phyloP scores from a whole-genome alignment of 768 basidiomycete genomes.

The Trametes villosa region DNA sequence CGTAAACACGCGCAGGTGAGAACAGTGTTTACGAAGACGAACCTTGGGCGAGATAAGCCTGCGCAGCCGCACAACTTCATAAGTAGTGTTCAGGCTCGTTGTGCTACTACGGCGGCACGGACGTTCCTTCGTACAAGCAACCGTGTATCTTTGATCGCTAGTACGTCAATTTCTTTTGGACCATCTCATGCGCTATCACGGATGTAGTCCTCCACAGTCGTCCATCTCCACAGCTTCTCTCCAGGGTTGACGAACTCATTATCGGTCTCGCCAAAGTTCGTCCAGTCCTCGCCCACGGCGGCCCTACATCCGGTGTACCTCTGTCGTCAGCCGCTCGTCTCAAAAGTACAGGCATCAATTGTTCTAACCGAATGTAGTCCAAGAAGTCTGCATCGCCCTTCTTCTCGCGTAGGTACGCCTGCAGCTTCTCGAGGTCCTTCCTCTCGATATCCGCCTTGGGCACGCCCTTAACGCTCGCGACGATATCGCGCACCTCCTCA shows the following conservation, averaged over 20 bases:
- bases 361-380: slow-evolving; percentile 1
- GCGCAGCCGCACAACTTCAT: too few species aligned
- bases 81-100: too few species aligned
- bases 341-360: neutral
- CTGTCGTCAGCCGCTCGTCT: neutral
- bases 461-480: neutral
- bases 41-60: too few species aligned
- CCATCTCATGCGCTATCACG: neutral
- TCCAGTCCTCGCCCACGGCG: too few species aligned
- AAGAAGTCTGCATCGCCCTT: neutral
- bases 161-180: too few species aligned
- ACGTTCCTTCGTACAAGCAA: too few species aligned
- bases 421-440: neutral
- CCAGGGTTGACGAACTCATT: neutral
- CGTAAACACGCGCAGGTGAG: too few species aligned
- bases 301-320: too few species aligned
- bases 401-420: neutral
- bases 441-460: neutral
- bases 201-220: neutral
- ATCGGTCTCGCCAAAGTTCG: neutral
- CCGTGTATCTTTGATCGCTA: too few species aligned
- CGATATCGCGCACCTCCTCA: slow-evolving; percentile 15
- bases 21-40: too few species aligned
- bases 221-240: neutral
- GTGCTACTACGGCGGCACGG: too few species aligned